Evolutionary conservation across 495 filamentous ascomycete genomes (phyloP), one percentile per base, ranked within the genome.

Genomic region (Neurospora intermedia): DNA sequence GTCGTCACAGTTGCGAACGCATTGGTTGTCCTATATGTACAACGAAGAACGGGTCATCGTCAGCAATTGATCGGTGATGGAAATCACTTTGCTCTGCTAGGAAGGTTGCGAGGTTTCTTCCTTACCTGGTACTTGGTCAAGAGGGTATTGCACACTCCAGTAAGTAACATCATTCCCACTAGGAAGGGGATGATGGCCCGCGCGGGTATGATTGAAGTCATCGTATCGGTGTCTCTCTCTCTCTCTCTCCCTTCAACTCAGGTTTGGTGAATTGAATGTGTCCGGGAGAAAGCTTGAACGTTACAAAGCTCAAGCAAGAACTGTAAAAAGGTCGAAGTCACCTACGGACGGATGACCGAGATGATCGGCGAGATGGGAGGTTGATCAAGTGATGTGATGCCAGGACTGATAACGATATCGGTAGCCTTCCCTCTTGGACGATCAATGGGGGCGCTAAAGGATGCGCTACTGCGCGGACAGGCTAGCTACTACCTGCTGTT

Each of bases 121-220:
- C 82, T 43, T 79, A 94, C 94, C 83, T 99, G 96, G 76, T 94
- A 97, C 76, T 99, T 99, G 76, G 96, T 97, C 77, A 99, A 85
- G 72, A 99, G 89, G 3, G 96, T 99, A 79, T 99, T 99, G 86
- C 94, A 97, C 69, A 98, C 94, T 48, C 96, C 96, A 78, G 87
- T 88, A 74, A 88, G 77, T 78, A 98, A 86, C 94, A 98, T 97
- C 93, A 97, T 96, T 74, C 86, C 90, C 78, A 98, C 92, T 74
- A 97, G 86, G 76, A 97, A 87, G 7, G 93, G 93, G 75, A 97
- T 89, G 41, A 91, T 75, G 10, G 89, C 88, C 77, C 87, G 88
- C 45, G 76, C 71, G 69, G 78, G 80, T 27, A 80, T 79, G 41
- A 79, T 81, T 62, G 79, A 73, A 70, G 83, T 76, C 85, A 87